Conservation (phyloP, 1,139 yeast species). For the Trichomonascaceae sp. region DNA sequence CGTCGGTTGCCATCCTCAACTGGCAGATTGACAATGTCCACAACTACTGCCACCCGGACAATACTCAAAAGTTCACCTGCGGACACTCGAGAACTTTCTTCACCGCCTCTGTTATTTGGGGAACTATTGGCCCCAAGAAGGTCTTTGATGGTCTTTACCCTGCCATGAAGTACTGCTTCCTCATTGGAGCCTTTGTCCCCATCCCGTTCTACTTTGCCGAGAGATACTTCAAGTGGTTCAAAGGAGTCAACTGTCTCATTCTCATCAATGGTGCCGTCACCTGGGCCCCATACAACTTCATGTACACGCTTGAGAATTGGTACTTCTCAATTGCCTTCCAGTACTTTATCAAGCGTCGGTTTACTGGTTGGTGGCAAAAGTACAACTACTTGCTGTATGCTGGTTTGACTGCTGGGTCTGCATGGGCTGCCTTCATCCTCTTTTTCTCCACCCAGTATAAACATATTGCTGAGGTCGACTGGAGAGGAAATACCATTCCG, state of each 20-base stretch:
- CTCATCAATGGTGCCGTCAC: slow-evolving; percentile 34
- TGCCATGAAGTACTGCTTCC: slow-evolving; percentile 25
- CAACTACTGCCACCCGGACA: slow-evolving; percentile 34
- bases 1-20: slow-evolving; percentile 38
- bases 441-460: slow-evolving; percentile 39
- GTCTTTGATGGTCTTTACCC: slow-evolving; percentile 33
- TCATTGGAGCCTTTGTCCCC: slow-evolving; percentile 30
- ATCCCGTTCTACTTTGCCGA: slow-evolving; percentile 27
- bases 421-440: slow-evolving; percentile 34
- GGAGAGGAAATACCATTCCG: slow-evolving; percentile 43
- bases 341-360: slow-evolving; percentile 36
- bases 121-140: slow-evolving; percentile 41
- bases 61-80: slow-evolving; percentile 23
- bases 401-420: slow-evolving; percentile 40
- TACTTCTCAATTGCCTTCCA: slow-evolving; percentile 38
- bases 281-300: slow-evolving; percentile 32
- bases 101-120: slow-evolving; percentile 17
- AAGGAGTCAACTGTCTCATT: slow-evolving; percentile 35
- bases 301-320: slow-evolving; percentile 40
- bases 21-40: slow-evolving; percentile 37
- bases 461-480: slow-evolving; percentile 25
- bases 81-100: slow-evolving; percentile 30
- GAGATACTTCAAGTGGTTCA: slow-evolving; percentile 27
- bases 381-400: slow-evolving; percentile 40
- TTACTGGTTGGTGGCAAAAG: slow-evolving; percentile 33